phyloP scores from a whole-genome alignment of 2,329 filamentous ascomycete genomes.

The Venturia carpophila region DNA sequence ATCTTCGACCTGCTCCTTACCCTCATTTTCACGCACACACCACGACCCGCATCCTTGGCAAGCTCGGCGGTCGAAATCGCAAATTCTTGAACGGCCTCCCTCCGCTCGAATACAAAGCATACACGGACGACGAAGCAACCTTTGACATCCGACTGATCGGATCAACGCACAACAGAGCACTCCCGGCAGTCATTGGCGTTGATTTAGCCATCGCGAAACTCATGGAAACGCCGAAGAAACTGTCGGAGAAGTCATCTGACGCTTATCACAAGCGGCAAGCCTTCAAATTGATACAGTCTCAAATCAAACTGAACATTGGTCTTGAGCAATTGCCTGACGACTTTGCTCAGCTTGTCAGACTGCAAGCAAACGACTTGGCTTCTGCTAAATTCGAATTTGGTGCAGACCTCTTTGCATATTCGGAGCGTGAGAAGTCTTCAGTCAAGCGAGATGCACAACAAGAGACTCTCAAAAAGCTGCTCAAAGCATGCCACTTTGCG shows the following conservation, averaged over 20 bases:
- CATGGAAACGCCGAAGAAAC: slow-evolving; percentile 64
- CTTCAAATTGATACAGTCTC: slow-evolving; percentile 75
- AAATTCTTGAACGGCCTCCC: slow-evolving; percentile 91
- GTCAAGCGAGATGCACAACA: slow-evolving; percentile 83
- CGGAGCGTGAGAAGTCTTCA: slow-evolving; percentile 74
- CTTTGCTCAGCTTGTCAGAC: slow-evolving; percentile 70
- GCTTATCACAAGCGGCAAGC: slow-evolving; percentile 89
- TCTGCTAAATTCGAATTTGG: slow-evolving; percentile 64
- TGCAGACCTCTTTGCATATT: slow-evolving; percentile 61
- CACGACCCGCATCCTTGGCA: slow-evolving; percentile 93
- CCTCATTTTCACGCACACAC: slow-evolving; percentile 97
- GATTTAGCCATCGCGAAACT: slow-evolving; percentile 84
- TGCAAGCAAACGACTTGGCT: slow-evolving; percentile 81
- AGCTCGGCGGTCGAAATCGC: slow-evolving; percentile 87
- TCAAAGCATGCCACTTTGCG: slow-evolving; percentile 84
- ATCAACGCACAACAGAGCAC: slow-evolving; percentile 79
- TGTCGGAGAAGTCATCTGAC: slow-evolving; percentile 56
- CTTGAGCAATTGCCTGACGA: slow-evolving; percentile 85
- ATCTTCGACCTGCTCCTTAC: slow-evolving; percentile 86
- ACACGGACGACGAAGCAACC: slow-evolving; percentile 78
- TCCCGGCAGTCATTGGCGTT: slow-evolving; percentile 77
- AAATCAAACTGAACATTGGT: slow-evolving; percentile 85
- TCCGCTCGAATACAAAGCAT: slow-evolving; percentile 73
- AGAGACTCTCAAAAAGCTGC: slow-evolving; percentile 68
- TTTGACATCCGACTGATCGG: slow-evolving; percentile 86